Base-by-base conservation (phyloP, 164 flowering plant genomes). In the Vitis vinifera region DNA sequence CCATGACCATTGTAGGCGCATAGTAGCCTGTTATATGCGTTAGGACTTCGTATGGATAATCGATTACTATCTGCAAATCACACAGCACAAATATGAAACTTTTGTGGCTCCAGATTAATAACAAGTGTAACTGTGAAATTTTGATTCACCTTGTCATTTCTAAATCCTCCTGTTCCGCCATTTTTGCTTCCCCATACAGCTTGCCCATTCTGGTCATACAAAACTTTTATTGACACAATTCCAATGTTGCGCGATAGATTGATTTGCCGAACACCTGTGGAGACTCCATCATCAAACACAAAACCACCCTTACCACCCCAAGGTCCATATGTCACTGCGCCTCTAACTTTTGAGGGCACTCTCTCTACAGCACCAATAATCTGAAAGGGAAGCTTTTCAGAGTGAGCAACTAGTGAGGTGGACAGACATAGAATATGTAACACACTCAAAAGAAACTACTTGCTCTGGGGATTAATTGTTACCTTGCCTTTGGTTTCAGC, bases 261-360 rank as follows among this genome's bases (percentile, higher is more conserved):
- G 14, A 93, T 80, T 71, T 89, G 91, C 55, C 90, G 84, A 58
- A 93, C 76, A 11, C 98, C 97, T 0, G 85, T 82, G 50, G 80
- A 75, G 2, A 58, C 60, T 29, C 95, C 94, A 79, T 93, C 98
- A 59, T 93, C 90, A 57, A 90, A 93, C n/a, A 56, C 30, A 5
- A 74, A 71, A 15, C 98, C 98, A 7, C 97, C 91, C 16, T 14
- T 77, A 31, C 98, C 97, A 19, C 97, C 98, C 92, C 93, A 93
- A 0, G 97, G 97, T 74, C 98, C 97, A 69, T 68, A 85, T 19
- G 87, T 76, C 63, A 81, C 67, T 1, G 72, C 75, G 4, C 85
- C 87, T 29, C 77, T 79, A 3, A 17, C 64, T 19, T 19, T 74
- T 47, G 71, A 19, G 48, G 81, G 76, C 10, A 69, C 65, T 57